Base-by-base conservation (phyloP, 1,284 basidiomycete genomes). In the Somion occarium region DNA sequence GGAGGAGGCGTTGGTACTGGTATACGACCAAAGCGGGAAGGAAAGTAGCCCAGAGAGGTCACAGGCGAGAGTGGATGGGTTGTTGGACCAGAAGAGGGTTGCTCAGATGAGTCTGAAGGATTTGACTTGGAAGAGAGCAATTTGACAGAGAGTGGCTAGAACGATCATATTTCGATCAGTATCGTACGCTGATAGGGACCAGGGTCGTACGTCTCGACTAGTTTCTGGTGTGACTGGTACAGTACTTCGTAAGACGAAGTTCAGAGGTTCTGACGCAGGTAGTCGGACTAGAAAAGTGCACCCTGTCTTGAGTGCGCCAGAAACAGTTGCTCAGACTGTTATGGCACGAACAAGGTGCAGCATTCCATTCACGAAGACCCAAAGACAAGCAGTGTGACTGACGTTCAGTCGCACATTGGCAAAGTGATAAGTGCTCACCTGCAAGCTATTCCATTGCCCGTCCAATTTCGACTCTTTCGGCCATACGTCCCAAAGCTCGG, bases 401-500 rank as follows among this genome's bases (percentile, higher is more conserved):
- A n/a, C n/a, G n/a, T n/a, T n/a, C n/a, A n/a, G n/a, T n/a, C n/a
- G n/a, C n/a, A n/a, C n/a, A n/a, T n/a, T n/a, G n/a, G n/a, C n/a
- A n/a, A 23, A 22, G 15, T 9, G 20, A 43, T 13, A 15, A 18
- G 18, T 22, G 42, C 47, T 39, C 23, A 41, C 47, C 38, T 42
- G 37, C 13, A 49, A 9, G 13, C 12, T n/a, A 20, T 11, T 18
- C 47, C 47, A 49, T 22, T 24, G 22, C 38, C 38, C 47, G 15
- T 34, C 22, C 13, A 22, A 20, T 18, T 18, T 25, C 47, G 15
- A 20, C 23, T 49, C 47, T 22, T 49, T 22, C n/a, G 50, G 50
- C 43, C 34, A 51, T 5, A 43, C 55, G 38, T 64, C 62, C 57
- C 56, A 61, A 2, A 64, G 34, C 20, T 50, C 25, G 2, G 55